Conservation (phyloP, 2,329 filamentous ascomycete species). For the Blastomyces emzantsi region DNA sequence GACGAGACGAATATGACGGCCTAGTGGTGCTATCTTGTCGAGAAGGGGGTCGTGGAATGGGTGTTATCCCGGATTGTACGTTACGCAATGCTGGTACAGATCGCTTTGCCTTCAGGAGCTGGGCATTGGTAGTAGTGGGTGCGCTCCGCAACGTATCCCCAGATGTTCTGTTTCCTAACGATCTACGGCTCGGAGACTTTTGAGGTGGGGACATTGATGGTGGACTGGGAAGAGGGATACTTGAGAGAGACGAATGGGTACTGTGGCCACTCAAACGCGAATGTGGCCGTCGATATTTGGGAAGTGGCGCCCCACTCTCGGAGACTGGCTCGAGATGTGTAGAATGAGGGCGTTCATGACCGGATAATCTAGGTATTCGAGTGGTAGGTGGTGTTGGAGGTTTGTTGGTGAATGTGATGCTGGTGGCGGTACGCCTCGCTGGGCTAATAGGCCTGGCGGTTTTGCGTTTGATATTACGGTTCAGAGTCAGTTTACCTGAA, state of each 20-base stretch:
- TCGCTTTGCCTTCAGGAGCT: constrained; percentile 51
- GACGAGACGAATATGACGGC: constrained; percentile 37
- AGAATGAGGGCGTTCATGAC: constrained; percentile 61
- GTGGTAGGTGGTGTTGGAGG: constrained; percentile 46
- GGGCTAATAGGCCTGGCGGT: constrained; percentile 60
- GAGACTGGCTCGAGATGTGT: constrained; percentile 80
- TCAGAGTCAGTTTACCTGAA: constrained; percentile 69
- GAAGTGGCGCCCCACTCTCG: constrained; percentile 69
- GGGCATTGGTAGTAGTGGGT: constrained; percentile 45
- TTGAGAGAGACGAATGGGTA: constrained; percentile 58
- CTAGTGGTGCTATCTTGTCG: constrained; percentile 30
- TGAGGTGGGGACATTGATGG: constrained; percentile 50
- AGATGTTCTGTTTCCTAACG: constrained; percentile 40
- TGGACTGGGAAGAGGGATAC: constrained; percentile 53
- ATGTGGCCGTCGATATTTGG: constrained; percentile 53
- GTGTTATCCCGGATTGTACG: constrained; percentile 25
- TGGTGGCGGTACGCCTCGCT: constrained; percentile 62
- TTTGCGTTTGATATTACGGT: constrained; percentile 88
- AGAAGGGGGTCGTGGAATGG: constrained; percentile 32
- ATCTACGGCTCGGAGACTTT: constrained; percentile 52
- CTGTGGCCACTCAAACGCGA: constrained; percentile 59
- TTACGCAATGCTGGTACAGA: constrained; percentile 51
- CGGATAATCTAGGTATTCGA: constrained; percentile 68
- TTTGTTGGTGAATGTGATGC: constrained; percentile 86
- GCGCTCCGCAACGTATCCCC: constrained; percentile 35